Base-by-base conservation (phyloP, 768 basidiomycete genomes). In the Gloeostereum incarnatum region DNA sequence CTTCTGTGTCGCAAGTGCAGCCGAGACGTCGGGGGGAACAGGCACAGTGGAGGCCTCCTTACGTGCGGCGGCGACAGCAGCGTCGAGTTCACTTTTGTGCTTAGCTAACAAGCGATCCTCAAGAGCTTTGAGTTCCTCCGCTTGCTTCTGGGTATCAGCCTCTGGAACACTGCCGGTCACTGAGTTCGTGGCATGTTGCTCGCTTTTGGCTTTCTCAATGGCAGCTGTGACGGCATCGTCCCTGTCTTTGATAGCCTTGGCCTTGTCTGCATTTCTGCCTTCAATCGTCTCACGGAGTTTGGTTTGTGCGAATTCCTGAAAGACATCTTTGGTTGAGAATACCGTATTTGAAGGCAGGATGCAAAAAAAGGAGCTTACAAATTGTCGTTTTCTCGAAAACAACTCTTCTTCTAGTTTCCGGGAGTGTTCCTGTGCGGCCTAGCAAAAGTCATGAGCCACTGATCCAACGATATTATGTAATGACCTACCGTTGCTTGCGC, bases 271-370 rank as follows among this genome's bases (percentile, higher is more conserved):
- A 13, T 61, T 68, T 33, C 71, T 68, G 6, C 65, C 62, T 50
- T 71, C 73, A 47, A 66, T 67, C 36, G 80, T 49, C 23, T 75
- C 71, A 5, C 61, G 57, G 5, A 81, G 63, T 44, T 73, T 69
- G 2, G 59, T 51, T 39, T 72, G 70, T 64, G 78, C 73, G 51
- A 79, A 81, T 3, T 81, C 78, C 78, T 85, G 55, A 14, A 37
- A 16, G 35, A 27, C 21, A 23, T 43, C 35, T 22, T 43, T 26
- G 25, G 20, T 17, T 22, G 7, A 23, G 17, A 41, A 10, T 4
- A 23, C 18, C 10, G 25, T 27, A 23, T 27, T n/a, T 16, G 16
- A 36, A n/a, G 9, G 18, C 22, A 17, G 11, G 23, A 17, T 23
- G 38, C 41, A 23, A 13, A 32, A 31, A 26, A 43, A 41, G 6